Percentiles rank a stretch among this genome's conserved stretches.
These are phyloP conservation scores for Scheffersomyces stipitis DNA, from an alignment of 805 yeast species.

Conservation along the genomic window DNA sequence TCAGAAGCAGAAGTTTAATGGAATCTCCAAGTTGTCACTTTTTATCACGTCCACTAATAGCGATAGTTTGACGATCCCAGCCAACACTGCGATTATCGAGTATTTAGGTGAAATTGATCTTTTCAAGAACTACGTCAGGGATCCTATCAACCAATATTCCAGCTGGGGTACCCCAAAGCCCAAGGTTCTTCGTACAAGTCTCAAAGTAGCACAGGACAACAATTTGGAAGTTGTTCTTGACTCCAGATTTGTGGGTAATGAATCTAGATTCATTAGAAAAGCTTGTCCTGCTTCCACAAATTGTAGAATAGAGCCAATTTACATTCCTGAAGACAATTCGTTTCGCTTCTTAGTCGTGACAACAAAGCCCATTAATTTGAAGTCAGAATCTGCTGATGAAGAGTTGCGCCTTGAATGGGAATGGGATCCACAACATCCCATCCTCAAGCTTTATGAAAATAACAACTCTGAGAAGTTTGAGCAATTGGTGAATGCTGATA, in stretches of 20 bases:
- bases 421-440: slow-evolving; percentile 83
- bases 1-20: slow-evolving; percentile 59
- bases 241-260: slow-evolving; percentile 76
- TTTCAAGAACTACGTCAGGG: slow-evolving; percentile 60
- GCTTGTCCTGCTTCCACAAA: slow-evolving; percentile 68
- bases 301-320: slow-evolving; percentile 57
- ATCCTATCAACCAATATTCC: slow-evolving; percentile 74
- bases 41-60: slow-evolving; percentile 31
- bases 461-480: slow-evolving; percentile 44
- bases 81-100: slow-evolving; percentile 56
- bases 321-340: slow-evolving; percentile 36
- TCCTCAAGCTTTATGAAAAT: slow-evolving; percentile 47
- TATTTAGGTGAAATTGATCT: slow-evolving; percentile 72
- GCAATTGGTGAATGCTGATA: slow-evolving; percentile 51
- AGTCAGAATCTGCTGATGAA: slow-evolving; percentile 45
- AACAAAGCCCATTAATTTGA: slow-evolving; percentile 46
- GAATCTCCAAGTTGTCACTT: slow-evolving; percentile 69
- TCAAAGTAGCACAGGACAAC: slow-evolving; percentile 19
- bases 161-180: slow-evolving; percentile 66
- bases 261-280: slow-evolving; percentile 70
- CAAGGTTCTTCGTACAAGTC: slow-evolving; percentile 27
- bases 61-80: slow-evolving; percentile 29
- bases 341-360: slow-evolving; percentile 60
- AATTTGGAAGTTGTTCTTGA: slow-evolving; percentile 70
- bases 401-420: slow-evolving; percentile 85